phyloP scores from a whole-genome alignment of 2,329 filamentous ascomycete genomes.

The Calonectria multiphialidica region DNA sequence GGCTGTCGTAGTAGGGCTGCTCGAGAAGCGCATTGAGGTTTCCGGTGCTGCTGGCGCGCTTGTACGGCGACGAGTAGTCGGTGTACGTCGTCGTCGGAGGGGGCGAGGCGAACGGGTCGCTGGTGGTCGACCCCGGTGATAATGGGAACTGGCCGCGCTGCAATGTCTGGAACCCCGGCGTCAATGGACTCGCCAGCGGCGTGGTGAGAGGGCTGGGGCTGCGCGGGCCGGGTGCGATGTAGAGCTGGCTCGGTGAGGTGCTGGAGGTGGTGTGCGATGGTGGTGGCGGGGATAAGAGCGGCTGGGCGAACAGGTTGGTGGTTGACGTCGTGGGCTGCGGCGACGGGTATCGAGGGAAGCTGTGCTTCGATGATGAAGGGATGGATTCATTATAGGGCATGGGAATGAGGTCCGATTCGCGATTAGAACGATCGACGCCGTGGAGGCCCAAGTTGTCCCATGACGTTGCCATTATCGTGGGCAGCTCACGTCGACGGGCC shows the following conservation, averaged over 20 bases:
- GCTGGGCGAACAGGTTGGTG: conserved; percentile 29
- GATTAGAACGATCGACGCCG: conserved; percentile 21
- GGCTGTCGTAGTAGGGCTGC: conserved; percentile 40
- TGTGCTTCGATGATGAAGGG: conserved; percentile 35
- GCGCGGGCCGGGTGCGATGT: conserved; percentile 31
- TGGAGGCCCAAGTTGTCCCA: conserved; percentile 29
- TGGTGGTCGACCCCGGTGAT: conserved; percentile 19
- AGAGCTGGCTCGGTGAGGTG: conserved; percentile 27
- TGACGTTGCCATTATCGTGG: conserved; percentile 22
- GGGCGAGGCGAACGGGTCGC: conserved; percentile 36
- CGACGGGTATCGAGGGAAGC: conserved; percentile 34
- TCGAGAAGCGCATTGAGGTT: conserved; percentile 39
- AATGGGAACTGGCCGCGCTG: conserved; percentile 34
- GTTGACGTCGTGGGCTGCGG: conserved; percentile 39
- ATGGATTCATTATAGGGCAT: conserved; percentile 31
- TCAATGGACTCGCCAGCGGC: conserved; percentile 33
- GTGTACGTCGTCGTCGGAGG: conserved; percentile 23
- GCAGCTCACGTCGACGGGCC: neutral
- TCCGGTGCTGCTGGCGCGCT: conserved; percentile 13
- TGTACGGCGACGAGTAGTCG: conserved; percentile 23
- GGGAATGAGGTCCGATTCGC: conserved; percentile 15
- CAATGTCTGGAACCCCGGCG: conserved; percentile 31
- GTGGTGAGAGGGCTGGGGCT: conserved; percentile 34
- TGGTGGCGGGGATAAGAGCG: conserved; percentile 40
- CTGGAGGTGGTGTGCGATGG: conserved; percentile 26